Evolutionary conservation across 352 stramenopile genomes (phyloP).

Genomic region (Pilasporangium apinafurcum): DNA sequence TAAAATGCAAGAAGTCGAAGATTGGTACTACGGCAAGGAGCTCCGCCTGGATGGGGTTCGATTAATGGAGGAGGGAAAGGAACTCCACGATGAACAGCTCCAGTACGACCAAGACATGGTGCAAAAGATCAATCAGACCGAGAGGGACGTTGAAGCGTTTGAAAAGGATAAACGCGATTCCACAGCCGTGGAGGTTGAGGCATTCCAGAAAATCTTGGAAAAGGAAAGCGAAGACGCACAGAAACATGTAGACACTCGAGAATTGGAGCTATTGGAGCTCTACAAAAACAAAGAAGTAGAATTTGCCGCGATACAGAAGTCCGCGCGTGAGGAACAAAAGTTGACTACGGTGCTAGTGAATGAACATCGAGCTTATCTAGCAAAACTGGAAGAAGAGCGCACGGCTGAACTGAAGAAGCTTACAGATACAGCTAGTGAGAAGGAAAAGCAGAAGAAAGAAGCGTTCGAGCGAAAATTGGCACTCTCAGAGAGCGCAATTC

Average conservation of each 20-base stretch:
- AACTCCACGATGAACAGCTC: slow-evolving; percentile 49
- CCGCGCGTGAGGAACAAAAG: slow-evolving; percentile 52
- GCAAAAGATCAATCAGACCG: slow-evolving; percentile 73
- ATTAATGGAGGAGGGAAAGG: slow-evolving; percentile 45
- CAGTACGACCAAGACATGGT: slow-evolving; percentile 73
- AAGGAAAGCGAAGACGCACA: slow-evolving; percentile 43
- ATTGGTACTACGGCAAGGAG: slow-evolving; percentile 91
- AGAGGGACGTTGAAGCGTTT: slow-evolving; percentile 77
- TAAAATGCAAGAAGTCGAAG: slow-evolving; percentile 89
- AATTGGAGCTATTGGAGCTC: slow-evolving; percentile 70
- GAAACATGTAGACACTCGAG: slow-evolving; percentile 48
- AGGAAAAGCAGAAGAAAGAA: slow-evolving; percentile 61
- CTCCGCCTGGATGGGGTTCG: slow-evolving; percentile 75
- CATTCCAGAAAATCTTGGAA: slow-evolving; percentile 59
- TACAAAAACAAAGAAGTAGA: slow-evolving; percentile 72
- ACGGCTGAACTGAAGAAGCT: slow-evolving; percentile 50
- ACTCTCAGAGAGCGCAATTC: slow-evolving; percentile 61
- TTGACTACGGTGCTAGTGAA: slow-evolving; percentile 59
- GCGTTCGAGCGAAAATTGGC: slow-evolving; percentile 75
- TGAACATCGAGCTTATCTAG: slow-evolving; percentile 78
- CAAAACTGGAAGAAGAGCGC: slow-evolving; percentile 77
- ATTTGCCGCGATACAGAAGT: slow-evolving; percentile 59
- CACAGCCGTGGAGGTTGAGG: slow-evolving; percentile 41
- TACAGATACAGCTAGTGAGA: slow-evolving; percentile 24
- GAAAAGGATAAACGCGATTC: slow-evolving; percentile 61